These are phyloP conservation scores for Monosporascus cannonballus DNA, from an alignment of 2,329 filamentous ascomycete genomes.

Conservation along the genomic window DNA sequence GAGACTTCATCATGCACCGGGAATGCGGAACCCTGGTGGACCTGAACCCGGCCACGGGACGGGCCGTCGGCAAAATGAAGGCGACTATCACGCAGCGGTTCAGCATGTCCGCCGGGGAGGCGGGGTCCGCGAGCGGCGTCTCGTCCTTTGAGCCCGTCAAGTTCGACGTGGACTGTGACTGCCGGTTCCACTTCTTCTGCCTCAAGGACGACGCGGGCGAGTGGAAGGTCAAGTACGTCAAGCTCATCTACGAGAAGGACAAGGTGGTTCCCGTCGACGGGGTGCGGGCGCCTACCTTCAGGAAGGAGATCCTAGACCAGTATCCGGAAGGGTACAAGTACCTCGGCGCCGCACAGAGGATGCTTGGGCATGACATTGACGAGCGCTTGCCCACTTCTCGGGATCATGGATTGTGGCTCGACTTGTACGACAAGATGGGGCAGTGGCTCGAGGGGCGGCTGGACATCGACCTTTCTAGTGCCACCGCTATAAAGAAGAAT, in stretches of 20 bases:
- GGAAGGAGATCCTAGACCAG: constrained; percentile 28
- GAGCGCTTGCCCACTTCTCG: constrained; percentile 32
- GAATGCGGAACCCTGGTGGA: constrained; percentile 43
- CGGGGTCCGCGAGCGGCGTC: constrained; percentile 10
- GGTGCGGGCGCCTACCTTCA: constrained; percentile 30
- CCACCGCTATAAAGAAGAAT: constrained; percentile 5
- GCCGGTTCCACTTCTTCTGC: constrained; percentile 43
- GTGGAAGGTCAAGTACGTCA: constrained; percentile 40
- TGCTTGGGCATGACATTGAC: constrained; percentile 38
- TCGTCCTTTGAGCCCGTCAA: constrained; percentile 21
- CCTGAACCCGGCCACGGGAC: constrained; percentile 29
- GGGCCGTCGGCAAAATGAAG: constrained; percentile 48
- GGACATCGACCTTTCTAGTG: constrained; percentile 20
- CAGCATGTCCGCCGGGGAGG: constrained; percentile 10
- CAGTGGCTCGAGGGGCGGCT: constrained; percentile 21
- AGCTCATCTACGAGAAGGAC: constrained; percentile 45
- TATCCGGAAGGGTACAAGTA: constrained; percentile 41
- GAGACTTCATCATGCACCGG: constrained; percentile 53
- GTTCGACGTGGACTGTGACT: constrained; percentile 46
- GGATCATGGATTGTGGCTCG: constrained; percentile 27
- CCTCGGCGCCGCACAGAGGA: constrained; percentile 39
- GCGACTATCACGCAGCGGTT: constrained; percentile 48
- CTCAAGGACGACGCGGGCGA: constrained; percentile 20
- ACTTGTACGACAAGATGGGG: constrained; percentile 35
- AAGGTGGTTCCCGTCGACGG: constrained; percentile 41